phyloP scores from a whole-genome alignment of 768 basidiomycete species.

The Trametes meyenii region DNA sequence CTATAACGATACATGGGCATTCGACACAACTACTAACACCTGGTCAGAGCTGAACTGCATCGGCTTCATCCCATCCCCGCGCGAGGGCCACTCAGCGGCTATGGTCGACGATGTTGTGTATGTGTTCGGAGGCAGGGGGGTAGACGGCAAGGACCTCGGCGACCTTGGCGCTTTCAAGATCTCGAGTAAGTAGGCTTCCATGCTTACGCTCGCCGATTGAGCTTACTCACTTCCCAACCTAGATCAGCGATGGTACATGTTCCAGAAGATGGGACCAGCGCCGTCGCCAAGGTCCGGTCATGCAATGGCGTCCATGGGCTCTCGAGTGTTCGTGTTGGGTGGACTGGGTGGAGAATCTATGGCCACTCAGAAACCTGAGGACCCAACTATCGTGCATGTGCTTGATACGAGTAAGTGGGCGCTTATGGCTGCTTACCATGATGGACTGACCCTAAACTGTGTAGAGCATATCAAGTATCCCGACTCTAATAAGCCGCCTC shows the following conservation, averaged over 20 bases:
- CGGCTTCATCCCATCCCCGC: conserved; percentile 92
- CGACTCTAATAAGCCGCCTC: conserved; percentile 53
- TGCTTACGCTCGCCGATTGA: not conserved
- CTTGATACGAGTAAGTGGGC: conserved; percentile 86
- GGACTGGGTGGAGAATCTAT: conserved; percentile 96
- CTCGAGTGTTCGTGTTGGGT: conserved; percentile 89
- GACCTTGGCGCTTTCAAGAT: conserved; percentile 98
- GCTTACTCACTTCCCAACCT: conserved; percentile 7
- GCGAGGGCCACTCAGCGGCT: conserved; percentile 96
- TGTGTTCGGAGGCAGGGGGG: conserved; percentile 94
- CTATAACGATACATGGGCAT: conserved; percentile 99
- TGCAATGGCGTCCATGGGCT: conserved; percentile 94
- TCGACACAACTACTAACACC: conserved; percentile 73
- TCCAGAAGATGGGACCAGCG: conserved; percentile 98
- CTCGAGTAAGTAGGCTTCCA: conserved; percentile 66
- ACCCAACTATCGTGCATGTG: conserved; percentile 82
- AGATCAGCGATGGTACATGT: conserved; percentile 99
- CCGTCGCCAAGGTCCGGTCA: conserved; percentile 93
- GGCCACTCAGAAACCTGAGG: conserved; percentile 70
- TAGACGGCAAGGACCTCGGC: conserved; percentile 93
- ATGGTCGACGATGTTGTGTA: conserved; percentile 98
- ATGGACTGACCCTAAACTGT: not conserved
- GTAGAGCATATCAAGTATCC: conserved; percentile 94
- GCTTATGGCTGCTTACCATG: not conserved
- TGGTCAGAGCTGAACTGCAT: conserved; percentile 97